Evolutionary conservation across 2,329 filamentous ascomycete species (phyloP), one percentile per base, ranked within the genome.

Genomic region (Cladosporium sp.): DNA sequence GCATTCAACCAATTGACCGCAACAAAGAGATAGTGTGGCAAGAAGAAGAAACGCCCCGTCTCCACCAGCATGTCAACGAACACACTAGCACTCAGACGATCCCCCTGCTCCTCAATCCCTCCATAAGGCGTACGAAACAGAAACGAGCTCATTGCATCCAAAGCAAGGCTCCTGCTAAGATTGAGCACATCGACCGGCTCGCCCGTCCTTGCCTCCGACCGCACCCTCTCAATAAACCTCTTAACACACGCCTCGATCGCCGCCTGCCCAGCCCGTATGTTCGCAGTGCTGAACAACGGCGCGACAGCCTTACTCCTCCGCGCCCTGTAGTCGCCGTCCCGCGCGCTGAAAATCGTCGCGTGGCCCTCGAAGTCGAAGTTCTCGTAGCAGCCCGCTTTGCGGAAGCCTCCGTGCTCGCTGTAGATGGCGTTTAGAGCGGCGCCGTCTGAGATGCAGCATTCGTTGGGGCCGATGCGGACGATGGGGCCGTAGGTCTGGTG

Each of bases 381-480:
- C 9, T 33, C 46, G 40, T 59, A 58, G 50, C 58, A 61, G 22
- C 56, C 46, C 8, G 57, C 55, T 45, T 61, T 60, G 43, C 58
- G 53, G 45, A 59, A 57, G 19, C 56, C 49, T 34, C 57, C 57
- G 33, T 54, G 56, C 43, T 65, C 57, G 19, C 85, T 86, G 59
- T 91, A 65, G 41, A 64, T 61, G 10, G 43, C 53, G 11, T 76
- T 74, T 46, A 92, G 87, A 7, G 84, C 85, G 9, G 74, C 74
- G 35, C 84, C 84, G 61, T 89, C 85, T 52, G 81, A 84, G 46
- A 92, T 74, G 54, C 83, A 87, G 59, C 90, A 74, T 60, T 90
- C 86, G 59, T 87, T 82, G 0, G 87, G 87, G 60, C 86, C 84
- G 60, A 91, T 84, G 19, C 87, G 79, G 34, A 91, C 82, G 0